Percentiles rank a stretch among this genome's conserved stretches.
These are phyloP conservation scores for Tolypocladium nubicola DNA, from an alignment of 2,329 filamentous ascomycete genomes.

Conservation along the genomic window DNA sequence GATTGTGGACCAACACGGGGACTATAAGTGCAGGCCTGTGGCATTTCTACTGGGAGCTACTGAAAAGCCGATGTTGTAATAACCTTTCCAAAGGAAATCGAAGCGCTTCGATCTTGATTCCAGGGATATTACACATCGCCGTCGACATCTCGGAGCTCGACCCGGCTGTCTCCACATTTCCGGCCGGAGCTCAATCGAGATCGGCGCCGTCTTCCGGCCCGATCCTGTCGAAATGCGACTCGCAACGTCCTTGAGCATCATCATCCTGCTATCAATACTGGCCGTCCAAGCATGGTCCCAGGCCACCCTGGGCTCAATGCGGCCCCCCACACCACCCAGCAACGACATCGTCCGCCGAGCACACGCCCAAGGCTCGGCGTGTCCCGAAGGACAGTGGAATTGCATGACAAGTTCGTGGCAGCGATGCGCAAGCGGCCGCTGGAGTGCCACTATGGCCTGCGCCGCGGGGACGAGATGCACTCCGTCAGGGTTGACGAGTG, in stretches of 20 bases:
- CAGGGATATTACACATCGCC: not conserved
- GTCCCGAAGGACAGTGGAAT: slow-evolving; percentile 44
- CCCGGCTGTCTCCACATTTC: not conserved
- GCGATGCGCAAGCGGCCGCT: slow-evolving; percentile 35
- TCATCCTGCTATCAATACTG: not conserved
- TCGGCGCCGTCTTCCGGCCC: not conserved
- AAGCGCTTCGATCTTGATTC: not conserved
- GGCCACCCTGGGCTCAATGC: not conserved
- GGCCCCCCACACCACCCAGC: not conserved
- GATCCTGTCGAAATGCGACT: not conserved
- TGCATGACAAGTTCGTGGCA: slow-evolving; percentile 39
- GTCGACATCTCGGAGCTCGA: not conserved
- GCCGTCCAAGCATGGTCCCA: not conserved
- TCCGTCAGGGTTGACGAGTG: slow-evolving; percentile 29
- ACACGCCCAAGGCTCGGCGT: slow-evolving; percentile 25
- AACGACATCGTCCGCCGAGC: slow-evolving; percentile 10
- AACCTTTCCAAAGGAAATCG: not conserved
- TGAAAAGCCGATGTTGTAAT: too few relatives aligned
- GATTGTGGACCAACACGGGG: not conserved
- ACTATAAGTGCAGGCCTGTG: not conserved
- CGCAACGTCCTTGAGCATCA: not conserved
- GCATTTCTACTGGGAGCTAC: not conserved
- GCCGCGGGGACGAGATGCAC: slow-evolving; percentile 34
- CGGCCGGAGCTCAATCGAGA: not conserved
- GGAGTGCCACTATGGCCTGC: slow-evolving; percentile 33